A percentile compares a stretch with the other conserved stretches of the same genome.
Conservation (phyloP, 2,329 filamentous ascomycete genomes). For the Xylaria sp. region DNA sequence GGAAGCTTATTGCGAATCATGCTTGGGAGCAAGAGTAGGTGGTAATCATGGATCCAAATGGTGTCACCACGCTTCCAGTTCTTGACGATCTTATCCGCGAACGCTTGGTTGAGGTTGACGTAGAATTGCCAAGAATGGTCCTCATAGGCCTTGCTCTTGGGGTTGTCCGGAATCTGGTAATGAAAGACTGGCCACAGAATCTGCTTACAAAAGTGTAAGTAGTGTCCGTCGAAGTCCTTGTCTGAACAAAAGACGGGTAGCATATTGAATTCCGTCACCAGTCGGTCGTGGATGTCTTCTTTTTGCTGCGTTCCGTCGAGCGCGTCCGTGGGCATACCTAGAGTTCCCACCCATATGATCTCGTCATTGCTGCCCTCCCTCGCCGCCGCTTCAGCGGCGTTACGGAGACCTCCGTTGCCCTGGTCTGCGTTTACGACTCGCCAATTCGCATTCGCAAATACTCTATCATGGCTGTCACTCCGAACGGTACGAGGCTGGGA, state of each 20-base stretch:
- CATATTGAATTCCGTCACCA: conserved; percentile 82
- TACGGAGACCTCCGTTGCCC: conserved; percentile 90
- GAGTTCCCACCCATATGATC: conserved; percentile 87
- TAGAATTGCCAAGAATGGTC: conserved; percentile 98
- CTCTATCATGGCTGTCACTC: conserved; percentile 69
- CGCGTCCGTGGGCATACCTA: conserved; percentile 93
- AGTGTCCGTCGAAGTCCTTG: conserved; percentile 93
- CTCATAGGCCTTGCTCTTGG: conserved; percentile 97
- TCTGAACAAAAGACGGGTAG: conserved; percentile 86
- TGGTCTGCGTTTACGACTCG: conserved; percentile 83
- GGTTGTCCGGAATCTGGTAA: conserved; percentile 96
- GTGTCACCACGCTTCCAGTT: conserved; percentile 94
- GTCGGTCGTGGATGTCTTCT: conserved; percentile 79
- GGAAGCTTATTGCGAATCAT: conserved; percentile 92
- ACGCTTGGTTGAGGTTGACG: conserved; percentile 88
- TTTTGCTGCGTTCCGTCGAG: conserved; percentile 76
- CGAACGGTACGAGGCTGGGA: conserved; percentile 59
- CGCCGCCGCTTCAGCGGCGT: conserved; percentile 80
- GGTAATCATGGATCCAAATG: conserved; percentile 96
- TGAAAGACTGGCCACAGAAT: conserved; percentile 98
- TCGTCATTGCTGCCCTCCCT: conserved; percentile 73
- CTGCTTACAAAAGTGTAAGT: conserved; percentile 95
- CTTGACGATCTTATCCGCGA: conserved; percentile 86
- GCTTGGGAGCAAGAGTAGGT: conserved; percentile 83
- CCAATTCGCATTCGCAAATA: conserved; percentile 82